phyloP scores from a whole-genome alignment of 345 rosid genomes.

The Linum trigynum region DNA sequence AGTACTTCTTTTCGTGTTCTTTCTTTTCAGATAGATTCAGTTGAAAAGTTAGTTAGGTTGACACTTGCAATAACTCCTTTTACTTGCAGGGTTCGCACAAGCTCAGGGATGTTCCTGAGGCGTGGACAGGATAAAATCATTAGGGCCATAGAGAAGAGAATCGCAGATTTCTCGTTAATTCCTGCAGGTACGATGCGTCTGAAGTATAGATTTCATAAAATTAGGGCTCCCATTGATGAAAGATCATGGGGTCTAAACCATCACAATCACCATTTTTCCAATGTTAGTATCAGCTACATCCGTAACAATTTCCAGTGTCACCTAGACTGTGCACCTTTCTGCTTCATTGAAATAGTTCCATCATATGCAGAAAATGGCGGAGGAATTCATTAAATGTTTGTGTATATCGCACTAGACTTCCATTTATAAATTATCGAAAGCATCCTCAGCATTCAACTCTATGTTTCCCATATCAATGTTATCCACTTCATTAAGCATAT shows the following conservation, averaged over 20 bases:
- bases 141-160: conserved; percentile 63
- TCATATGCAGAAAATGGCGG: conserved; percentile 50
- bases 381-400: too few species aligned
- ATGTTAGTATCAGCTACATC: neutral
- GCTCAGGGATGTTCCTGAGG: conserved; percentile 78
- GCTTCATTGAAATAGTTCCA: neutral
- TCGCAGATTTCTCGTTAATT: conserved; percentile 75
- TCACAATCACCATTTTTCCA: neutral
- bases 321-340: neutral
- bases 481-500: too few species aligned
- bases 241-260: neutral
- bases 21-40: too few species aligned
- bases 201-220: neutral
- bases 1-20: neutral
- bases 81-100: conserved; percentile 70
- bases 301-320: neutral
- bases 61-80: neutral
- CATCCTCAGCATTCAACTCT: too few species aligned
- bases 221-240: neutral
- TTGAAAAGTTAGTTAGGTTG: too few species aligned
- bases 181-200: conserved; percentile 52
- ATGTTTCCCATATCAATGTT: too few species aligned
- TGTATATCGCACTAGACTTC: too few species aligned
- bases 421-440: too few species aligned
- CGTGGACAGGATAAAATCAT: conserved; percentile 66